A percentile compares a stretch with the other conserved stretches of the same genome.
These are phyloP conservation scores for Stereocaulon alpinum DNA, from an alignment of 495 filamentous ascomycete species.

Conservation along the genomic window DNA sequence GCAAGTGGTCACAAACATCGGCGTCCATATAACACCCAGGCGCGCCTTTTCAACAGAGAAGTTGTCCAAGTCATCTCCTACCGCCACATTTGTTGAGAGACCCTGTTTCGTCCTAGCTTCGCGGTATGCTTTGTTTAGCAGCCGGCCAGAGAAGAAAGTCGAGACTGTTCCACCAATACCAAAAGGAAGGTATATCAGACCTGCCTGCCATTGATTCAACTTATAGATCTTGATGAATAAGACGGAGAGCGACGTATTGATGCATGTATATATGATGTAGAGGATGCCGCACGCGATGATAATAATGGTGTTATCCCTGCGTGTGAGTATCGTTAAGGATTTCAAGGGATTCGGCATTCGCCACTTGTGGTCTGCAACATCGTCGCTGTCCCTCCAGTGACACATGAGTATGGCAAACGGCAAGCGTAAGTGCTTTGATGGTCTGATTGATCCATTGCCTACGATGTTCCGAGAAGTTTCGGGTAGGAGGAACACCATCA, in stretches of 20 bases:
- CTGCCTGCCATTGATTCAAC: conserved; percentile 23
- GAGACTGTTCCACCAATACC: conserved; percentile 23
- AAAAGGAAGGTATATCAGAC: conserved; percentile 28
- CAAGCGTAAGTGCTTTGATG: conserved; percentile 15
- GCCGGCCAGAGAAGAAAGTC: conserved; percentile 21
- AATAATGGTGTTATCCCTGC: conserved; percentile 20
- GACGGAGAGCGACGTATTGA: conserved; percentile 20
- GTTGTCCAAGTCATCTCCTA: conserved; percentile 40
- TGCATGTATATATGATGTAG: conserved; percentile 20
- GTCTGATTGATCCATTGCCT: conserved; percentile 29
- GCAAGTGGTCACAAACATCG: conserved; percentile 31
- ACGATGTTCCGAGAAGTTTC: conserved; percentile 37
- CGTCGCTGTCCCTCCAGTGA: conserved; percentile 12
- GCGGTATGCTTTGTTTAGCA: conserved; percentile 16
- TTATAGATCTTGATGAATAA: conserved; percentile 24
- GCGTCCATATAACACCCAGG: conserved; percentile 30
- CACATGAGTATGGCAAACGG: conserved; percentile 14
- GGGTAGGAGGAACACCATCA: conserved; percentile 30
- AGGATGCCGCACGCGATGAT: conserved; percentile 17
- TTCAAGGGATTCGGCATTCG: conserved; percentile 25
- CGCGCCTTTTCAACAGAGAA: conserved; percentile 60
- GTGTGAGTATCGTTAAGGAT: conserved; percentile 16
- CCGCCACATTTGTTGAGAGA: conserved; percentile 39
- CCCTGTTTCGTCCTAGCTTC: conserved; percentile 26
- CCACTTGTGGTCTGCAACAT: conserved; percentile 8